Base-by-base conservation (phyloP, 2,329 filamentous ascomycete genomes). In the Endoconidiophora polonica region DNA sequence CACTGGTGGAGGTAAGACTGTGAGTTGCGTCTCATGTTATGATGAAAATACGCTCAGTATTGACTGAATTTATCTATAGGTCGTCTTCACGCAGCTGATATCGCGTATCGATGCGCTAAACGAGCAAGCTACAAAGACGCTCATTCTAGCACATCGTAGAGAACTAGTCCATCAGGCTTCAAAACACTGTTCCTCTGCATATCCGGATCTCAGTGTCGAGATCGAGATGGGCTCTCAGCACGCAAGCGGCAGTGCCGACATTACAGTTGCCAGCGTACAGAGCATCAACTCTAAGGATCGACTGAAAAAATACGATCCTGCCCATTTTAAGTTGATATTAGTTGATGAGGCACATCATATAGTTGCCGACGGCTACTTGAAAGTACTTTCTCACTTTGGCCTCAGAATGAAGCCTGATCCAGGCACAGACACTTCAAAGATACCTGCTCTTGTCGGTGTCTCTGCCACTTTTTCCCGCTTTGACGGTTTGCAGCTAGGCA, bases 341-440 rank as follows among this genome's bases (percentile, higher is more conserved):
- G 90, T 98, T 3, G 91, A 98, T 56, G 91, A 98, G 65, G 91
- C 90, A 3, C 91, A 98, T 62, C 91, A 98, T 63, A 94, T 96
- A 48, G 88, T 95, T 42, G 84, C 91, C 0, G 72, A 77, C 2
- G 78, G 79, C 5, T 96, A 96, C 59, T 70, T 93, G 54, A 72
- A 74, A 40, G 73, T 79, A 0, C 68, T 98, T 44, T 68, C 73
- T n/a, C 78, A 96, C 62, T 94, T 98, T 61, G 77, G 80, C 0
- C 72, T 94, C 16, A 33, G 36, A n/a, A 58, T 61, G 26, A 40
- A 54, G 18, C 70, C 68, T 55, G 68, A 70, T 10, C 65, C 76
- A 49, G 56, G 64, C 36, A 70, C 73, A 12, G 5, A 48, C 3
- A 33, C 10, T 5, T 22, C 38, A 18, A 48, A 38, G 16, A 49